Conservation (phyloP, 768 basidiomycete species). For the Cyclocybe aegerita region DNA sequence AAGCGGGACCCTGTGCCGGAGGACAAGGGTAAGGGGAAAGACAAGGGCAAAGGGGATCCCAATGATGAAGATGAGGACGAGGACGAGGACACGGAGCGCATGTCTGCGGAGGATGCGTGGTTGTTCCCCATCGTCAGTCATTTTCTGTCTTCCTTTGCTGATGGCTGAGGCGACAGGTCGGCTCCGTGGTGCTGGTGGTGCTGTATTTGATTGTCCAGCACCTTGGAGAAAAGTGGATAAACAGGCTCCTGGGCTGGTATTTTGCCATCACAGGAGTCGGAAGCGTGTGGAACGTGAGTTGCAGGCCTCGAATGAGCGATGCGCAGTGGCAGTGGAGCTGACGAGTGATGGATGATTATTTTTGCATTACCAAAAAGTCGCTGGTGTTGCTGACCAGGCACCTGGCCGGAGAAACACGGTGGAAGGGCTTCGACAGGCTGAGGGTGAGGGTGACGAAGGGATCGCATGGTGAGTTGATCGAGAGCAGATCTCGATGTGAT, state of each 20-base stretch:
- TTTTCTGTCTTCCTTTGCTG: neutral
- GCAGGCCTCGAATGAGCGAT: neutral
- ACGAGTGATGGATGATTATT: conserved; percentile 1
- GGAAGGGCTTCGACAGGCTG: conserved; percentile 56
- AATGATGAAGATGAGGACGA: conserved; percentile 46
- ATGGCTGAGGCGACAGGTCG: conserved; percentile 44
- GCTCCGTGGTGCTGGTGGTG: conserved; percentile 66
- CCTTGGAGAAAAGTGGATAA: conserved; percentile 80
- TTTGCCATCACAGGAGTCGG: conserved; percentile 65
- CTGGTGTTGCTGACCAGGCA: conserved; percentile 50
- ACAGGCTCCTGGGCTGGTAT: conserved; percentile 76
- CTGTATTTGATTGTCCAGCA: conserved; percentile 74
- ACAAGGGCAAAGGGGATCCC: conserved; percentile 8
- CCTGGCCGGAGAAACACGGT: conserved; percentile 47
- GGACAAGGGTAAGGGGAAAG: conserved; percentile 3
- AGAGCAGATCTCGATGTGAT: neutral
- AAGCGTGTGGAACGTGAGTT: conserved; percentile 67
- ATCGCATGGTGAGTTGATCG: conserved; percentile 36
- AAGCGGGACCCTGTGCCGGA: conserved; percentile 4
- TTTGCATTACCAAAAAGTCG: conserved; percentile 34
- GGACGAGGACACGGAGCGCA: conserved; percentile 58
- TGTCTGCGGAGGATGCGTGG: conserved; percentile 73
- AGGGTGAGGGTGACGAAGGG: conserved; percentile 46
- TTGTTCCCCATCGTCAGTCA: conserved; percentile 69
- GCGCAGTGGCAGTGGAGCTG: neutral